These are phyloP conservation scores for Oryza australiensis DNA, from an alignment of 176 grass and related monocot genomes.

Conservation along the genomic window DNA sequence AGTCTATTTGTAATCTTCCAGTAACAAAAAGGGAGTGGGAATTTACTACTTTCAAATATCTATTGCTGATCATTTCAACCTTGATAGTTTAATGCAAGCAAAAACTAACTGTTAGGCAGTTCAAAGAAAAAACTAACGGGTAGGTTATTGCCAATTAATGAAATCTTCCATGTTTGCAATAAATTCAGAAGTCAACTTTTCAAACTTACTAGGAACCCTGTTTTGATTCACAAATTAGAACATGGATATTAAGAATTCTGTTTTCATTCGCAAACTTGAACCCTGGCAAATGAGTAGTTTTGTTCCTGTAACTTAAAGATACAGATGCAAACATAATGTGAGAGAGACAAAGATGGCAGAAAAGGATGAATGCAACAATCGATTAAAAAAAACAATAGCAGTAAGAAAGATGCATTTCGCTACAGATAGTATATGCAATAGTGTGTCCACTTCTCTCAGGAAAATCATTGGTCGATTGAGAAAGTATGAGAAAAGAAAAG, in stretches of 20 bases:
- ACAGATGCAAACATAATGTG: background rate
- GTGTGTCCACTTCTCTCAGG: background rate
- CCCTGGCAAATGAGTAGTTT: no score
- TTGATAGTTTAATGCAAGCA: background rate
- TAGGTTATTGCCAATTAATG: background rate
- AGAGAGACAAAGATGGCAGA: background rate
- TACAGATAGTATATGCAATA: background rate
- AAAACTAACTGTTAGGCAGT: background rate
- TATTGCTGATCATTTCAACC: background rate
- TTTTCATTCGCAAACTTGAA: background rate
- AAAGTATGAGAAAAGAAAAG: background rate
- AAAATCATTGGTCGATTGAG: background rate
- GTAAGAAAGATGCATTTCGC: background rate
- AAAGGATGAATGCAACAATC: background rate
- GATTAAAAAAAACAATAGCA: background rate
- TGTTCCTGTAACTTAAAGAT: no score
- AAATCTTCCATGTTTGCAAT: background rate
- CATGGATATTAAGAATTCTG: background rate
- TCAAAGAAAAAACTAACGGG: background rate
- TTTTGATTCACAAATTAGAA: background rate
- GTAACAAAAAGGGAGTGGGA: background rate
- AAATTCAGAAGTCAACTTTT: background rate
- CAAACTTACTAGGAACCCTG: background rate
- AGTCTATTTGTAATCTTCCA: background rate
- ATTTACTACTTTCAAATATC: background rate